phyloP scores from a whole-genome alignment of 2,329 filamentous ascomycete species.

The Teratosphaeria epicoccoides region DNA sequence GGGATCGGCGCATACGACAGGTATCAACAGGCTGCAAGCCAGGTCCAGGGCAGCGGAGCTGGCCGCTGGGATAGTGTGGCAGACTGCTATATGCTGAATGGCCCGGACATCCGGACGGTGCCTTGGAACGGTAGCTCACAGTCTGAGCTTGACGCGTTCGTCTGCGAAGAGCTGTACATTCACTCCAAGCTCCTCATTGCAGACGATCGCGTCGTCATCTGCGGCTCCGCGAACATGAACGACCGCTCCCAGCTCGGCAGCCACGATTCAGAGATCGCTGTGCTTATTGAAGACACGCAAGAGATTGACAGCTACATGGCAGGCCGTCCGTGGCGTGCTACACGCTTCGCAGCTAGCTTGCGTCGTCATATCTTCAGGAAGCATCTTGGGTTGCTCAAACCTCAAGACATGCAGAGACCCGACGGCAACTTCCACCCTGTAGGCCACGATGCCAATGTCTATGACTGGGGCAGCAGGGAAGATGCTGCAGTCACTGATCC shows the following conservation, averaged over 20 bases:
- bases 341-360: conserved; percentile 66
- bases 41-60: conserved; percentile 29
- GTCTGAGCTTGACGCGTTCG: conserved; percentile 51
- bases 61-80: conserved; percentile 66
- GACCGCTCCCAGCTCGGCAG: conserved; percentile 67
- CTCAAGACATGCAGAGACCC: conserved; percentile 56
- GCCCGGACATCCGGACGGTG: conserved; percentile 56
- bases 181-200: conserved; percentile 67
- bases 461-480: conserved; percentile 38
- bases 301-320: conserved; percentile 63
- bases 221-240: conserved; percentile 63
- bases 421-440: conserved; percentile 49
- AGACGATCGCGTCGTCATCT: conserved; percentile 72
- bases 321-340: conserved; percentile 59
- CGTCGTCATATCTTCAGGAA: conserved; percentile 83
- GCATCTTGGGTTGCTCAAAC: conserved; percentile 71
- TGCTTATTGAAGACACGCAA: conserved; percentile 70
- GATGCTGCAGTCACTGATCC: conserved; percentile 60
- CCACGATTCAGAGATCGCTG: conserved; percentile 84
- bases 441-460: conserved; percentile 43
- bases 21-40: conserved; percentile 58
- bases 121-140: conserved; percentile 47
- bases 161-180: conserved; percentile 53
- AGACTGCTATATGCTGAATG: conserved; percentile 72
- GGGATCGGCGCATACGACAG: conserved; percentile 21